Conservation (phyloP, 2,329 filamentous ascomycete genomes). For the Diplodia intermedia region DNA sequence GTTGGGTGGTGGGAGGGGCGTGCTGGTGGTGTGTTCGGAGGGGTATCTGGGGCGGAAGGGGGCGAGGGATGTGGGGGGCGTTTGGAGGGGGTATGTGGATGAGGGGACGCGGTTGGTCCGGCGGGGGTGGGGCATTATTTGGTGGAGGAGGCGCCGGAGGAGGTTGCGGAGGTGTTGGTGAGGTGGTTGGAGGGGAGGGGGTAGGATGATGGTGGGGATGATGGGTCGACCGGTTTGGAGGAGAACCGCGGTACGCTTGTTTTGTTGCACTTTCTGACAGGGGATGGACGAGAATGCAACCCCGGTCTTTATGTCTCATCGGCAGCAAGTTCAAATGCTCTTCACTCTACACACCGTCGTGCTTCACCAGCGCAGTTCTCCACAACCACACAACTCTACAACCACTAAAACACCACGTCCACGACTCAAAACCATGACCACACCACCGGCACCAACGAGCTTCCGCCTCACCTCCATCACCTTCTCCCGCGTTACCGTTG, state of each 20-base stretch:
- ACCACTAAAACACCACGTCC: neutral
- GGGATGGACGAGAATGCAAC: neutral
- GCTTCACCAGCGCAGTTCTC: neutral
- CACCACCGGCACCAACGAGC: neutral
- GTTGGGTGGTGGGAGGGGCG: slow-evolving; percentile 38
- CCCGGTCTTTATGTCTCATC: neutral
- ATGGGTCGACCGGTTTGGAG: neutral
- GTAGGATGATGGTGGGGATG: neutral
- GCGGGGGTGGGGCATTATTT: slow-evolving; percentile 42
- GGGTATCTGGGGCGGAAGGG: slow-evolving; percentile 48
- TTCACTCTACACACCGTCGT: neutral
- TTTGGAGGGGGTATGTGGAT: slow-evolving; percentile 57
- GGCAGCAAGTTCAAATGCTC: neutral
- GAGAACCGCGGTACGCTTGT: neutral
- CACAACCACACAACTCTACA: neutral
- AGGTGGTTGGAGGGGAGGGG: slow-evolving; percentile 31
- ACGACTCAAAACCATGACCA: neutral
- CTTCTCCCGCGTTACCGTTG: neutral
- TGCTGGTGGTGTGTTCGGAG: neutral
- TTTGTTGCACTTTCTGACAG: neutral
- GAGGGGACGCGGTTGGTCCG: slow-evolving; percentile 56
- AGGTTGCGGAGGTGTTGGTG: slow-evolving; percentile 41
- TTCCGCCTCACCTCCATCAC: slow-evolving; percentile 3
- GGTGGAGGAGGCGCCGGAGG: slow-evolving; percentile 59
- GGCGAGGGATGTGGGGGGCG: slow-evolving; percentile 57